These are phyloP conservation scores for Carex sylvatica DNA, from an alignment of 202 grass and related monocot species.

Conservation along the genomic window DNA sequence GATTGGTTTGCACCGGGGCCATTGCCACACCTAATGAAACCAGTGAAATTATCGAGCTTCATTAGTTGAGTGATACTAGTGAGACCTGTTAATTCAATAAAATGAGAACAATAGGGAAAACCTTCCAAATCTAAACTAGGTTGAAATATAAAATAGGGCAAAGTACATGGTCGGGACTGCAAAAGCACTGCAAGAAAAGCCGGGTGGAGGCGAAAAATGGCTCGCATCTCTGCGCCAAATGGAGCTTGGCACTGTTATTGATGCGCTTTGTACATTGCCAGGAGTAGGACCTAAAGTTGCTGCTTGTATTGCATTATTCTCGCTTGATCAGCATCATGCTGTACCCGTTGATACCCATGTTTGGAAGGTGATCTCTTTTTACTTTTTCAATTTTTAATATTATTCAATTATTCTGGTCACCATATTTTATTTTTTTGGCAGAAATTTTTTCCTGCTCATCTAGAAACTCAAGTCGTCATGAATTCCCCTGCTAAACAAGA, in stretches of 20 bases:
- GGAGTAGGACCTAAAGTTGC: conserved; percentile 93
- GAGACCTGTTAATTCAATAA: neutral
- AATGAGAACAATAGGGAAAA: conserved; percentile 11
- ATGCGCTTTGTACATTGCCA: conserved; percentile 76
- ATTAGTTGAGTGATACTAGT: neutral
- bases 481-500: neutral
- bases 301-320: conserved; percentile 89
- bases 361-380: conserved; percentile 56
- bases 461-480: neutral
- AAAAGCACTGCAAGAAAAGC: conserved; percentile 59
- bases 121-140: neutral
- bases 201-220: conserved; percentile 75
- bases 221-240: conserved; percentile 56
- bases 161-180: conserved; percentile 83
- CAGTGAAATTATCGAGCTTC: neutral
- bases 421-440: neutral
- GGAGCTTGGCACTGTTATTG: conserved; percentile 63
- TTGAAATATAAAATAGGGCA: conserved; percentile 46
- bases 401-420: neutral
- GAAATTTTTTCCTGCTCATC: neutral
- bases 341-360: conserved; percentile 96
- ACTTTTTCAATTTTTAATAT: neutral
- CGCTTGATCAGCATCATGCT: conserved; percentile 87
- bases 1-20: neutral
- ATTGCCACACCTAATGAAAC: neutral